These are phyloP conservation scores for Choanephora cucurbitarum DNA, from an alignment of 371 early-diverging fungal genomes.

Conservation along the genomic window DNA sequence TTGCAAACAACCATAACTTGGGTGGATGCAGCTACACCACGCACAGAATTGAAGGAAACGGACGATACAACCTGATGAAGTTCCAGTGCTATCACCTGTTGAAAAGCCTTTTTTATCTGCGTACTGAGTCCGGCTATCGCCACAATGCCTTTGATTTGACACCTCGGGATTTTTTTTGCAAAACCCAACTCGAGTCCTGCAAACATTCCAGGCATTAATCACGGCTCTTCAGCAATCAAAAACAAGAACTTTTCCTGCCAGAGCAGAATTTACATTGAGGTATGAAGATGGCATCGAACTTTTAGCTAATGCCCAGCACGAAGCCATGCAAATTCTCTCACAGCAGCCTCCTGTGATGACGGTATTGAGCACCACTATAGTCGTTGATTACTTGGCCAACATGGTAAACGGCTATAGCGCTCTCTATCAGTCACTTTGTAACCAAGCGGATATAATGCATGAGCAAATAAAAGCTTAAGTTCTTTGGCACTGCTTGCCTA, in stretches of 20 bases:
- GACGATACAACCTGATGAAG: not conserved
- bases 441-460: not conserved
- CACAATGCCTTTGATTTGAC: not conserved
- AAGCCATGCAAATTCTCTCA: not conserved
- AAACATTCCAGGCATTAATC: not conserved
- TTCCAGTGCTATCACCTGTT: not conserved
- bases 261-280: not conserved
- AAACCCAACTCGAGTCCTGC: not conserved
- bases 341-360: not conserved
- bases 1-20: not conserved
- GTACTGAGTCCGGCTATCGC: not conserved
- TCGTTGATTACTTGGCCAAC: not conserved
- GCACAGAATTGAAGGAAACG: not conserved
- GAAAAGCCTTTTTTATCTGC: not conserved
- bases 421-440: not conserved
- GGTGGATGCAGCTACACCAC: not conserved
- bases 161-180: not conserved
- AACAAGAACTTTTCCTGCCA: not conserved
- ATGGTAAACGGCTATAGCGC: not conserved
- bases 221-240: not conserved
- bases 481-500: not conserved
- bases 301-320: not conserved
- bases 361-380: not conserved
- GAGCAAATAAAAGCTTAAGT: not conserved
- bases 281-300: not conserved